Evolutionary conservation across 1,139 yeast species (phyloP).

Genomic region (Pichia sp.): DNA sequence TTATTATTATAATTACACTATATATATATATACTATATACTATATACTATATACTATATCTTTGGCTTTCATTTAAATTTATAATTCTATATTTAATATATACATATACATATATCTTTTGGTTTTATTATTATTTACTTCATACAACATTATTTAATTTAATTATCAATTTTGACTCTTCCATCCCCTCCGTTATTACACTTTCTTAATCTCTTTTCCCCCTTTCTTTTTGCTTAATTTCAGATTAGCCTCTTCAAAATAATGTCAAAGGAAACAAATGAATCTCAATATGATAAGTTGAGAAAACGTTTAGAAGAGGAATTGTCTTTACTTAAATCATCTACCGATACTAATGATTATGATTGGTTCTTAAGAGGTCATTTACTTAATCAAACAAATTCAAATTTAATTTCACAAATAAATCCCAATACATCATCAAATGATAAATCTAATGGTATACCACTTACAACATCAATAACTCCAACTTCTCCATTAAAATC

Average conservation of each 20-base stretch:
- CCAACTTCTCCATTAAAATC: slow-evolving; percentile 13
- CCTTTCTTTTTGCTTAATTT: neutral
- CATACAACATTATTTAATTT: too few species aligned
- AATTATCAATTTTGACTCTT: too few species aligned
- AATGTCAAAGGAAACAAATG: slow-evolving; percentile 7
- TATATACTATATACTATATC: too few species aligned
- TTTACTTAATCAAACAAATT: neutral
- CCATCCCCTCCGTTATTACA: neutral
- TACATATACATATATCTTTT: too few species aligned
- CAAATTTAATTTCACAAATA: neutral
- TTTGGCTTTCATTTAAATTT: too few species aligned
- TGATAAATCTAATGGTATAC: neutral
- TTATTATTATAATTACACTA: too few species aligned
- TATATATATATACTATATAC: too few species aligned
- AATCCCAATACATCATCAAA: neutral
- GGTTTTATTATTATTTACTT: too few species aligned
- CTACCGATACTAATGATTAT: slow-evolving; percentile 16
- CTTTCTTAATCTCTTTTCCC: neutral
- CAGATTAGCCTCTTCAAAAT: neutral
- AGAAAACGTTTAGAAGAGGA: slow-evolving; percentile 21
- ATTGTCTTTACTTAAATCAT: slow-evolving; percentile 11
- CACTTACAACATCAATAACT: neutral
- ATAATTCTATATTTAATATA: too few species aligned
- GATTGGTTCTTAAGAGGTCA: slow-evolving; percentile 21
- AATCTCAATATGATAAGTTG: slow-evolving; percentile 17